These are phyloP conservation scores for Leccinum longicurvipes DNA, from an alignment of 768 basidiomycete genomes.

Conservation along the genomic window DNA sequence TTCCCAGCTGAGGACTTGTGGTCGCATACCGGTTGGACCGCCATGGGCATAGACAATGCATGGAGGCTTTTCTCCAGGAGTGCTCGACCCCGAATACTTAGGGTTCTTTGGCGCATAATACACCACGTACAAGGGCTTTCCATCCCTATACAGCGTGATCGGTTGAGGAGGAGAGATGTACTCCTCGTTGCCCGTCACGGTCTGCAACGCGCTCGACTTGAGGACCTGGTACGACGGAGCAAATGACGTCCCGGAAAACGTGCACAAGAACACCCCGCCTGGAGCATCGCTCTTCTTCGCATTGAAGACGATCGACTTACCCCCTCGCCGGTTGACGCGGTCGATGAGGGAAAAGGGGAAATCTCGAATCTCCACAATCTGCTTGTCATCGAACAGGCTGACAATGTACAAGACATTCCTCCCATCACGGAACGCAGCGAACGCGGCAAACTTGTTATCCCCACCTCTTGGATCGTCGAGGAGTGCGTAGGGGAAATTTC, in stretches of 20 bases:
- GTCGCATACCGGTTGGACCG: constrained; percentile 56
- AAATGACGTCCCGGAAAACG: constrained; percentile 23
- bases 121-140: constrained; percentile 52
- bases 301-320: constrained; percentile 31
- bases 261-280: constrained; percentile 31
- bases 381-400: constrained; percentile 23
- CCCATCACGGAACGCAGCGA: constrained; percentile 32
- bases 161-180: constrained; percentile 49
- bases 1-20: constrained; percentile 50
- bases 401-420: constrained; percentile 34
- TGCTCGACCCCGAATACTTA: constrained; percentile 45
- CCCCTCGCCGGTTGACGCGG: constrained; percentile 24
- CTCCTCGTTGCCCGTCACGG: constrained; percentile 10
- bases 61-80: constrained; percentile 59
- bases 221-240: constrained; percentile 19
- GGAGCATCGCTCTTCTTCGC: constrained; percentile 33
- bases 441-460: constrained; percentile 26
- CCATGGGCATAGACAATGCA: constrained; percentile 66
- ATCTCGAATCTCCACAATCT: constrained; percentile 24
- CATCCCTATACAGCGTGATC: constrained; percentile 39
- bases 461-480: constrained; percentile 32
- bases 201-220: constrained; percentile 23
- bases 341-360: constrained; percentile 34
- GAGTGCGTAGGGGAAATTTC: constrained; percentile 45
- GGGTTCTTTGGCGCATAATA: constrained; percentile 70